phyloP scores from a whole-genome alignment of 2,329 filamentous ascomycete genomes.

The Exophiala viscosa region DNA sequence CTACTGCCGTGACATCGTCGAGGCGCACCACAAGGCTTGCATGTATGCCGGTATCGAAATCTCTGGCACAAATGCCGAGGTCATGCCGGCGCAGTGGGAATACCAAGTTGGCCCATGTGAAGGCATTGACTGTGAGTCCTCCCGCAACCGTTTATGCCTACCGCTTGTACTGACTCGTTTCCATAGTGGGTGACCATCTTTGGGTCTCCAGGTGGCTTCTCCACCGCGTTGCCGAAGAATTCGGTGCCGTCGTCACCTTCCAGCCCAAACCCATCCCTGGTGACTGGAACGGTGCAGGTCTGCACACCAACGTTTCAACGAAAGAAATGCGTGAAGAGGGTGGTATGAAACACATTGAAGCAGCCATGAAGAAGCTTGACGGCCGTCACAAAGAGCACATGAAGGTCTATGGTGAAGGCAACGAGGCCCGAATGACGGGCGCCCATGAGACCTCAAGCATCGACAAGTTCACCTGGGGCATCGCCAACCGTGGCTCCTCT shows the following conservation, averaged over 20 bases:
- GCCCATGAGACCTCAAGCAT: constrained; percentile 91
- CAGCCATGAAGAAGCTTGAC: constrained; percentile 77
- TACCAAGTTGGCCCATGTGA: constrained; percentile 91
- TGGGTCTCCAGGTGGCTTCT: constrained; percentile 91
- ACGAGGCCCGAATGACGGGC: constrained; percentile 89
- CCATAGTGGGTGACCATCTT: constrained; percentile 89
- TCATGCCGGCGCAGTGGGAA: constrained; percentile 98
- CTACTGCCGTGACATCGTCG: constrained; percentile 95
- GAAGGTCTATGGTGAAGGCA: constrained; percentile 91
- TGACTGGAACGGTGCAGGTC: constrained; percentile 94
- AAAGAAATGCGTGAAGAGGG: constrained; percentile 83
- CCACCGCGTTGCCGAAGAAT: constrained; percentile 89
- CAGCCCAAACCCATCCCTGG: constrained; percentile 93
- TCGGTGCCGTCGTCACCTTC: constrained; percentile 91
- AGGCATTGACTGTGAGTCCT: constrained; percentile 71
- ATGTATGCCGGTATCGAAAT: constrained; percentile 88
- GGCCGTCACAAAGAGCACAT: constrained; percentile 78
- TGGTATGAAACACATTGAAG: constrained; percentile 93
- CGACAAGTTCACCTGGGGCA: constrained; percentile 88
- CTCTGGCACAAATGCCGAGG: constrained; percentile 97
- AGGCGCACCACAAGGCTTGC: constrained; percentile 88
- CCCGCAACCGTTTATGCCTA: background rate
- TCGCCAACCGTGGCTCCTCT: constrained; percentile 91
- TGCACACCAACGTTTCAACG: constrained; percentile 92
- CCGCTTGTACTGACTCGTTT: constrained; percentile 28